Conservation (phyloP, 371 early-diverging fungal species). For the Actinomortierella wolfii region DNA sequence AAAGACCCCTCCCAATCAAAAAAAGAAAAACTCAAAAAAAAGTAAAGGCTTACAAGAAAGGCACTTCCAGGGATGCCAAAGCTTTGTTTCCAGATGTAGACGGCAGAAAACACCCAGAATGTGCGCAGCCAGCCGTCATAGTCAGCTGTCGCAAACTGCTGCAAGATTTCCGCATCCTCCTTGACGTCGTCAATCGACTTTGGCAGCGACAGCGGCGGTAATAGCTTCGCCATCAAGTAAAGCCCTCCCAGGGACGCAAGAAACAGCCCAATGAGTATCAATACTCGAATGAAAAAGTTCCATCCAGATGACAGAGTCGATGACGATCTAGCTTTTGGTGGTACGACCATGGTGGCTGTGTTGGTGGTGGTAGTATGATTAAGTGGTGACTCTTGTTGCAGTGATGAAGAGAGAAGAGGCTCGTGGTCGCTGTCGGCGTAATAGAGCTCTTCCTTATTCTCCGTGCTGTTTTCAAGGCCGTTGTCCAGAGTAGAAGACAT, state of each 20-base stretch:
- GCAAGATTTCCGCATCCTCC: constrained; percentile 38
- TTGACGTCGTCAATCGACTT: constrained; percentile 49
- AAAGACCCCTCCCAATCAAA: too few species aligned
- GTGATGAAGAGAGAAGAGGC: too few species aligned
- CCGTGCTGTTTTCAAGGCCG: too few species aligned
- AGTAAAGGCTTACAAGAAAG: constrained; percentile 35
- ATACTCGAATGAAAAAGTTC: constrained; percentile 28
- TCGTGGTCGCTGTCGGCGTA: too few species aligned
- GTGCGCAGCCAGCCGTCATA: constrained; percentile 46
- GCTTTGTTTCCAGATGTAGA: constrained; percentile 49
- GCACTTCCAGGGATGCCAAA: constrained; percentile 49
- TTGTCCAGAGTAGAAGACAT: too few species aligned
- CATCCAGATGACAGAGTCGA: too few species aligned
- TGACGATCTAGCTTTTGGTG: too few species aligned
- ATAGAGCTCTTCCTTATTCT: too few species aligned
- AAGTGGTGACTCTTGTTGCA: too few species aligned
- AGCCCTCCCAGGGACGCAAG: constrained; percentile 31
- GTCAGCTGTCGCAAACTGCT: constrained; percentile 44
- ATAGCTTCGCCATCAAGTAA: constrained; percentile 26
- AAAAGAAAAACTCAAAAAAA: too few species aligned
- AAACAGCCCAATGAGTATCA: constrained; percentile 34
- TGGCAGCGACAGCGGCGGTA: constrained; percentile 47
- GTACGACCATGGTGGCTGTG: too few species aligned
- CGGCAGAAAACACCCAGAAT: constrained; percentile 43
- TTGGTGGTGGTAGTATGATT: too few species aligned